Conservation (phyloP, 2,329 filamentous ascomycete species). For the Colletotrichum graminicola region DNA sequence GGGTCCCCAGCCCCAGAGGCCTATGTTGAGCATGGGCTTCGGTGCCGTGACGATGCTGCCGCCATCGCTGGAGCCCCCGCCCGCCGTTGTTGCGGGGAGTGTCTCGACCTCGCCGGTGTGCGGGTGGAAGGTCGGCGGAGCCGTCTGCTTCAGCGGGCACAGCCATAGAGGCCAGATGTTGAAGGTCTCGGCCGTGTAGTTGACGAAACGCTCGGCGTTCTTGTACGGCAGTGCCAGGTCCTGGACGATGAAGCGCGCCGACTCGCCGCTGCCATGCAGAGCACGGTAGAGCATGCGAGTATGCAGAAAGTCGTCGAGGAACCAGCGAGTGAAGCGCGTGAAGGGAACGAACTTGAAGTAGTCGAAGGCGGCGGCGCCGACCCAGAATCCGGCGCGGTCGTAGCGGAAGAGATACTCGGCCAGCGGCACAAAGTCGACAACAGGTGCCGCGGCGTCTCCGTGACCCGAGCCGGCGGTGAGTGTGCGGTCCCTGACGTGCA, state of each 20-base stretch:
- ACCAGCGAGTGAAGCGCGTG: conserved; percentile 73
- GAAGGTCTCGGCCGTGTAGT: conserved; percentile 64
- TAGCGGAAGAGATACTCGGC: conserved; percentile 83
- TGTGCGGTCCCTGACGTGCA: conserved; percentile 71
- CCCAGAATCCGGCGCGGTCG: conserved; percentile 82
- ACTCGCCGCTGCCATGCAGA: conserved; percentile 75
- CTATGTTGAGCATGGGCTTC: conserved; percentile 69
- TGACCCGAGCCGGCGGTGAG: conserved; percentile 44
- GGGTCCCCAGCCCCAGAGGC: conserved; percentile 85
- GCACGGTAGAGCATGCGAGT: conserved; percentile 81
- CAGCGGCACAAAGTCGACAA: conserved; percentile 72
- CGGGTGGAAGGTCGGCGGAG: conserved; percentile 68
- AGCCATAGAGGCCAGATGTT: conserved; percentile 72
- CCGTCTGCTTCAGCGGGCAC: conserved; percentile 64
- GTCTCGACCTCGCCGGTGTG: conserved; percentile 56
- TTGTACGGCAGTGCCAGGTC: conserved; percentile 72
- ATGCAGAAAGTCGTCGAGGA: conserved; percentile 79
- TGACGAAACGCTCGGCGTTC: conserved; percentile 64
- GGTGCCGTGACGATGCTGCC: conserved; percentile 27
- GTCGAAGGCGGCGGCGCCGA: conserved; percentile 72
- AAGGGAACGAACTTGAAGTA: conserved; percentile 77
- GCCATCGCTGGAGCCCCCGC: not conserved
- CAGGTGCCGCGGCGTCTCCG: conserved; percentile 44
- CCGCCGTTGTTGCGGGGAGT: conserved; percentile 24
- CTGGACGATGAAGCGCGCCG: conserved; percentile 75